Evolutionary conservation across 208 protist genomes (phyloP), one percentile per base, ranked within the genome.

Genomic region (Acanthamoeba royreba): DNA sequence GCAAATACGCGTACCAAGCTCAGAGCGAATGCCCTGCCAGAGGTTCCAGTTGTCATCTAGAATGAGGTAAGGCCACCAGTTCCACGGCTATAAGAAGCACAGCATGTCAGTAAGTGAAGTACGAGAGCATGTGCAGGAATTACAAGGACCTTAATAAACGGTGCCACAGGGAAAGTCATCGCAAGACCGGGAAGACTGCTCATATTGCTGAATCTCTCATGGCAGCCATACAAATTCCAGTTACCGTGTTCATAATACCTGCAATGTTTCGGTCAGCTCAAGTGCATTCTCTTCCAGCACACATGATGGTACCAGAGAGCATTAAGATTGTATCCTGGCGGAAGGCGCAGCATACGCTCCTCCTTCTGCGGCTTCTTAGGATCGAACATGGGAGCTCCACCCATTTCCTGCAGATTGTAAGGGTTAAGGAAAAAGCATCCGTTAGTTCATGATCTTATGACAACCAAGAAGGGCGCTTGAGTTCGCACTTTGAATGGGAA

Each of bases 41-140:
- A 47, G 0, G 53, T 89, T 66, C 92, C 92, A 94, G 47, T 89
- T 94, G 38, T 72, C 79, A 43, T 94, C 92, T 1, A 94, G 47
- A 38, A 88, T 88, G 22, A 94, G 42, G 33, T 94, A 94, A n/a
- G 92, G 79, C 63, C 74, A 94, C 92, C 92, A 94, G 52, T 94
- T 69, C 92, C 92, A 94, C 28, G 92, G 92, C 92, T 94, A 47
- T 7, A 13, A 2, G 79, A 7, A 17, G 47, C 88, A 72, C 4
- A 28, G n/a, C 52, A 15, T 25, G 89, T 43, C 33, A 94, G 35
- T 40, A 9, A 93, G 45, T 42, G 38, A 87, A 31, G 42, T 17
- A 81, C 2, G 42, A 53, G 2, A 77, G 7, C 33, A 61, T 90
- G 8, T 25, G 9, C 2, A 69, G 17, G 42, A 92, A 31, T n/a